Percentiles rank a stretch among this genome's conserved stretches.
These are phyloP conservation scores for Luzula sylvatica DNA, from an alignment of 176 grass and related monocot species.

Conservation along the genomic window DNA sequence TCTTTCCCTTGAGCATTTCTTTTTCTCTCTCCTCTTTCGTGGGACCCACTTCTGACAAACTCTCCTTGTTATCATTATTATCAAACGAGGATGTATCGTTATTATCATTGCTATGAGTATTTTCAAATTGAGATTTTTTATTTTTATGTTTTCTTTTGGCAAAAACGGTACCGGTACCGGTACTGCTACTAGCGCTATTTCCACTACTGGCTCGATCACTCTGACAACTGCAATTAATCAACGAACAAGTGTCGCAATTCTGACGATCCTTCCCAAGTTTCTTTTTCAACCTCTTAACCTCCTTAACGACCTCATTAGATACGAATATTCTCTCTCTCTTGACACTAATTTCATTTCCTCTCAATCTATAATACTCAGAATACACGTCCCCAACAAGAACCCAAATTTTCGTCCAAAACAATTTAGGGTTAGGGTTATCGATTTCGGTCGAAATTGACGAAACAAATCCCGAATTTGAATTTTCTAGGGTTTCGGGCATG, in stretches of 20 bases:
- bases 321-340: slow-evolving; percentile 39
- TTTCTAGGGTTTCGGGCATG: slow-evolving; percentile 83
- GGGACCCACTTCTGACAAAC: slow-evolving; percentile 18
- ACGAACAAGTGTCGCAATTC: slow-evolving; percentile 71
- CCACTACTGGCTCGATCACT: slow-evolving; percentile 81
- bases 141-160: slow-evolving; percentile 46
- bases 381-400: slow-evolving; percentile 88
- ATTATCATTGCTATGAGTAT: slow-evolving; percentile 1
- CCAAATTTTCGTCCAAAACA: slow-evolving; percentile 86
- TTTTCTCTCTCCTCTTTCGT: slow-evolving; percentile 18
- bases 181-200: slow-evolving; percentile 89
- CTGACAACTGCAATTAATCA: slow-evolving; percentile 98
- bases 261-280: slow-evolving; percentile 77
- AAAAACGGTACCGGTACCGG: slow-evolving; percentile 29
- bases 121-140: slow-evolving; percentile 49
- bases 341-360: slow-evolving; percentile 35
- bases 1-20: slow-evolving; percentile 37
- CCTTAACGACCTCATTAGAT: slow-evolving; percentile 97
- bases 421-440: slow-evolving; percentile 2
- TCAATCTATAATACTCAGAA: slow-evolving; percentile 71
- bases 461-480: slow-evolving; percentile 71
- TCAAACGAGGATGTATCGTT: slow-evolving; percentile 5
- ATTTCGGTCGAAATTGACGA: slow-evolving; percentile 56
- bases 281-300: slow-evolving; percentile 93
- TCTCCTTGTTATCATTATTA: slow-evolving; percentile 22